Percentiles rank a stretch among this genome's conserved stretches.
Evolutionary conservation across 257 asterid species (phyloP).

Genomic region (Haberlea rhodopensis): DNA sequence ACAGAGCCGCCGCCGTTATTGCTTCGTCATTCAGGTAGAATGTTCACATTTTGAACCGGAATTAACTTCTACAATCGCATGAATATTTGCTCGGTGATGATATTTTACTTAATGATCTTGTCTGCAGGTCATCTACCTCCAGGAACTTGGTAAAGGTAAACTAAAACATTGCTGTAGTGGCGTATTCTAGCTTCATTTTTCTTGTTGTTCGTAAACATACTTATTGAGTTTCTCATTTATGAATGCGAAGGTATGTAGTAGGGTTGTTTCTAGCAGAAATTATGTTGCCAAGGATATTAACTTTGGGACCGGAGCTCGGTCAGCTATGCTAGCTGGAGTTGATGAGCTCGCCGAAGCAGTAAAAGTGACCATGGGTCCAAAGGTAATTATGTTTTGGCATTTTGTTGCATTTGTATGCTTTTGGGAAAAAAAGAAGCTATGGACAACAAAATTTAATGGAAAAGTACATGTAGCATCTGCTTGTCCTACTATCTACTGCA

Average conservation of each 20-base stretch:
- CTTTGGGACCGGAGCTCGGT: conserved; percentile 72
- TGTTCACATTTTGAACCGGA: neutral
- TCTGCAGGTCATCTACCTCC: conserved; percentile 63
- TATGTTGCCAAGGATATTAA: conserved; percentile 80
- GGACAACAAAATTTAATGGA: neutral
- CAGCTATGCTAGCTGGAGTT: conserved; percentile 84
- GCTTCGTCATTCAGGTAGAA: conserved; percentile 69
- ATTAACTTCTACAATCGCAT: neutral
- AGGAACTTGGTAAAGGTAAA: conserved; percentile 45
- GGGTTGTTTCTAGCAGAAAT: conserved; percentile 55
- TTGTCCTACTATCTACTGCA: too few species aligned
- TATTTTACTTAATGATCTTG: conserved; percentile 4
- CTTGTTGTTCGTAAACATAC: conserved; percentile 5
- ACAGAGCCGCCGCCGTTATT: conserved; percentile 55
- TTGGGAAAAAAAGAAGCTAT: neutral
- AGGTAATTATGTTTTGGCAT: conserved; percentile 40
- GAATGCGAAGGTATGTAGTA: conserved; percentile 45
- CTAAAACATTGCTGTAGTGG: neutral
- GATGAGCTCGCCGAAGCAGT: conserved; percentile 92
- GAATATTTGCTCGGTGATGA: neutral
- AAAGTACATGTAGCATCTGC: neutral
- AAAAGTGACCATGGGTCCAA: conserved; percentile 95
- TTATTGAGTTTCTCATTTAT: conserved; percentile 2
- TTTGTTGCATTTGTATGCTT: too few species aligned
- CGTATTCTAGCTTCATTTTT: conserved; percentile 12